Evolutionary conservation across 495 filamentous ascomycete species (phyloP), one percentile per base, ranked within the genome.

Genomic region (Penicillium dipodomyicola): DNA sequence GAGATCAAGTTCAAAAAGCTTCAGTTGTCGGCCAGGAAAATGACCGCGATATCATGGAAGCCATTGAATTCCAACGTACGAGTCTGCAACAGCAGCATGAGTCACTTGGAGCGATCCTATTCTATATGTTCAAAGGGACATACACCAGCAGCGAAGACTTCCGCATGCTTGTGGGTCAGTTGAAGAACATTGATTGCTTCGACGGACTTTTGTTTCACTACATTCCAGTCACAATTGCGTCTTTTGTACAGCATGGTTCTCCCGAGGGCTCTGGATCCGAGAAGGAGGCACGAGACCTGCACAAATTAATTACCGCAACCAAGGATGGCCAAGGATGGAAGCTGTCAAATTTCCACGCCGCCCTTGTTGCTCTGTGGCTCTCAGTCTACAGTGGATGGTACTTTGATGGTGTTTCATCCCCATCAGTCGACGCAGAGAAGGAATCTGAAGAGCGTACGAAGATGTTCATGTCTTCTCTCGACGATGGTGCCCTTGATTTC

Each of bases 371-470:
- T 5, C 87, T 87, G 78, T 99, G 94, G 94, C 80, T 97, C 37
- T 85, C 88, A 43, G 90, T 96, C 54, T 96, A 96, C 69, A 96
- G 90, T 67, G 90, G 87, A 14, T 91, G 88, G 79, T 96, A 90
- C 67, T 77, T 86, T 57, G 92, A 96, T 61, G 80, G 85, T 14
- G 15, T 51, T 73, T 27, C 52, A 15, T 54, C 77, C 52, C 77
- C 77, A 43, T 74, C 77, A 25, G 77, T 82, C 59, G 81, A 88
- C 57, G 70, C 83, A 6, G 80, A 84, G 46, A 79, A 78, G 32
- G 91, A 94, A 69, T 83, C 84, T 23, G 81, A 83, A 40, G 78
- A 83, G 57, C 84, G 89, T 42, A 83, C 84, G 4, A 84, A 84
- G 56, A 77, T 85, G 49, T 94, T 96, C 62, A 73, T 84, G 55